These are phyloP conservation scores for Insectozyma bohioensis DNA, from an alignment of 1,139 yeast species.

Conservation along the genomic window DNA sequence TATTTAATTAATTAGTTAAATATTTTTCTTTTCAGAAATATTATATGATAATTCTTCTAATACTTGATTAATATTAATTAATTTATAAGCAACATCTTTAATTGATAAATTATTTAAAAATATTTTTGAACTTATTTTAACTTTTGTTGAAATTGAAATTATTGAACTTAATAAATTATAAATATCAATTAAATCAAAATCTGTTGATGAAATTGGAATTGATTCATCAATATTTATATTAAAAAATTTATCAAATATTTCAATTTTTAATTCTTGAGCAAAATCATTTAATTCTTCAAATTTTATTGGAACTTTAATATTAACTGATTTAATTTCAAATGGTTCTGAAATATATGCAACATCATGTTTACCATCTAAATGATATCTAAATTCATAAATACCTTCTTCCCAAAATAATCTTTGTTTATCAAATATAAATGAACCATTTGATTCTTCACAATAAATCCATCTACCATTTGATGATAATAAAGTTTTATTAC, in stretches of 20 bases:
- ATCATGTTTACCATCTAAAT: constrained; percentile 66
- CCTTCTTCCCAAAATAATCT: constrained; percentile 70
- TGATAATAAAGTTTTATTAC: constrained; percentile 59
- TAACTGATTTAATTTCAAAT: constrained; percentile 57
- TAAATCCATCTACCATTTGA: constrained; percentile 75
- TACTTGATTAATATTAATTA: constrained; percentile 41
- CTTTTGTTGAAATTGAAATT: constrained; percentile 37
- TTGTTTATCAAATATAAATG: constrained; percentile 50
- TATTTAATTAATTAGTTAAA: constrained; percentile 20
- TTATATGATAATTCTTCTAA: constrained; percentile 43
- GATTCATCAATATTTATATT: constrained; percentile 27
- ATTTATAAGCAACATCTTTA: constrained; percentile 36
- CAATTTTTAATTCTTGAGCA: constrained; percentile 30
- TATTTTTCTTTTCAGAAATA: constrained; percentile 16
- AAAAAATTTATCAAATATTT: constrained; percentile 34
- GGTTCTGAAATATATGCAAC: constrained; percentile 69
- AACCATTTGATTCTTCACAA: constrained; percentile 46
- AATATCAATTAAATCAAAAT: constrained; percentile 30
- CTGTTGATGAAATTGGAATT: constrained; percentile 26
- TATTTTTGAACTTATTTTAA: constrained; percentile 39
- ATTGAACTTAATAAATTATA: constrained; percentile 35
- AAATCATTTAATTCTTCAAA: constrained; percentile 23
- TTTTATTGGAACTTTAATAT: constrained; percentile 36
- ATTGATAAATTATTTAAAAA: constrained; percentile 38
- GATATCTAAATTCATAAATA: constrained; percentile 74